Base-by-base conservation (phyloP, 179 eudicot genomes). In the Silene coronaria region DNA sequence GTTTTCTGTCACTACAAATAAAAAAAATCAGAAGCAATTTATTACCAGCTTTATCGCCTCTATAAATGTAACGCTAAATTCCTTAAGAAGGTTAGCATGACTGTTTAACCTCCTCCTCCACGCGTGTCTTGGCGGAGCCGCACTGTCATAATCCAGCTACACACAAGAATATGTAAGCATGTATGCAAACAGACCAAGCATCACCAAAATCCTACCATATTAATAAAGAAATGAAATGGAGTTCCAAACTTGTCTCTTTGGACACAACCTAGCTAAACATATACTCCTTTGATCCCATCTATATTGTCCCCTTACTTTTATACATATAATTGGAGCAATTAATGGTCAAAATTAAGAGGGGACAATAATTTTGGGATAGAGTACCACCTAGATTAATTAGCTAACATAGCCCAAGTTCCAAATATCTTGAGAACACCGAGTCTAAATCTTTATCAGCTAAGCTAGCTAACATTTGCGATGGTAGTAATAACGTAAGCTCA, bases 31-130 rank as follows among this genome's bases (percentile, higher is more conserved):
- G 70, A 30, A 28, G 8, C 38, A 22, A 69, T 30, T 27, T 12
- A 62, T 79, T 85, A 96, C 99, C 98, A 93, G 86, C 83, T 89
- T 91, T 30, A 96, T 80, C n/a, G 99, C 98, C 81, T 96, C 99
- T 85, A 70, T 83, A 83, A 96, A 96, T 45, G 99, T 96, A 63
- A 96, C 81, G 80, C 99, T 96, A 79, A 93, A 96, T 81, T 96
- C 98, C 81, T 91, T 95, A 46, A 95, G 96, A 80, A 89, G 86
- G 73, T 91, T 88, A 62, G 97, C 97, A 84, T 91, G 90, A 78
- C 95, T 87, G 77, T 93, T 88, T 80, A 95, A 79, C 82, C 88
- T 87, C 87, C 99, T 86, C 76, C 97, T 91, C 99, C 97, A 93
- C 59, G 99, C 99, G 30, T 96, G 96, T 67, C 79, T 81, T 28